Evolutionary conservation across 2,329 filamentous ascomycete species (phyloP), one percentile per base, ranked within the genome.

Genomic region (Sporothrix dimorphospora): DNA sequence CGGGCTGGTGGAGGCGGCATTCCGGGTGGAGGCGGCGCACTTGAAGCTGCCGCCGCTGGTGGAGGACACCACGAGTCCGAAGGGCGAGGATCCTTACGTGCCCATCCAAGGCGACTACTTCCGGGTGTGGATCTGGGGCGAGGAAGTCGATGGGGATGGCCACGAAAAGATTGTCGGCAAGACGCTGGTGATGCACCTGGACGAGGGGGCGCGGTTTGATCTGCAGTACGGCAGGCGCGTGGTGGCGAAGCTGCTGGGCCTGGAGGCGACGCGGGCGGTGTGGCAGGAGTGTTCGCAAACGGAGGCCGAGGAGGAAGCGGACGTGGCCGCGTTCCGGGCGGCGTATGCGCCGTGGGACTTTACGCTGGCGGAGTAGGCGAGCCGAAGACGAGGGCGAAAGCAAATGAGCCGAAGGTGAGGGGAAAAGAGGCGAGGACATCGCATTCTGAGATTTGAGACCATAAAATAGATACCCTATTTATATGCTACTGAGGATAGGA

Each of bases 261-360:
- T 98, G 61, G 93, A 98, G 80, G 40, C 42, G 9, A 83, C 88
- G 59, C 86, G 96, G n/a, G 83, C 91, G 69, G 86, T 93, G 76
- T 99, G 96, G 96, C 90, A 90, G 80, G 92, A 97, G 76, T 95
- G 93, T 76, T 87, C 86, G 42, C 94, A 98, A 82, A 88, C 88
- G 0, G 85, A 90, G 72, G 88, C 88, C 12, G 94, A 97, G 76
- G 96, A 98, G 83, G 90, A 87, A 71, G 85, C 85, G 59, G 94
- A 98, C 79, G 92, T 91, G 1, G 88, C 89, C 70, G 88, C 87
- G 11, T 97, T 98, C 81, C 94, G 95, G 77, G 85, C 87, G 76
- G 91, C 91, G 0, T 99, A 97, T 79, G 90, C 93, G 81, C 85
- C 88, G 42, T 98, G 92, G 87, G 95, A 99, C 81, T 98, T 98